Base-by-base conservation (phyloP, 805 yeast species). In the Sungouiella thailandica region DNA sequence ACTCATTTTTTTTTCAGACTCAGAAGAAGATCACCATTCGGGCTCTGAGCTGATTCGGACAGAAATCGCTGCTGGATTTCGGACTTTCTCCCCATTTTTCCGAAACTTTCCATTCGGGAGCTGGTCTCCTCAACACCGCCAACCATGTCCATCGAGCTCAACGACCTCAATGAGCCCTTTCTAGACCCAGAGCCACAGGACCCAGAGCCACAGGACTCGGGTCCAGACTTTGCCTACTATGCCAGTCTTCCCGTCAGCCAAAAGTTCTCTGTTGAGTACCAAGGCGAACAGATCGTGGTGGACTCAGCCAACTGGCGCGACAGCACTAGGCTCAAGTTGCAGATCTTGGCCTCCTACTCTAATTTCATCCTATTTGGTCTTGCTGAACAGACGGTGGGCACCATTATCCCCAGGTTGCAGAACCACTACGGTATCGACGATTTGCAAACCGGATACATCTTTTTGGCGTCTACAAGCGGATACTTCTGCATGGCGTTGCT, bases 381-480 rank as follows among this genome's bases (percentile, higher is more conserved):
- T 18, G 64, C 70, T 5, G 86, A 80, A 44, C 82, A 79, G 49
- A 63, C 81, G 0, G 52, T 77, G 12, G 86, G 86, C 0, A 68
- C 83, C 0, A 49, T 79, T 25, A 60, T 80, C 39, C 81, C 83
- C 2, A 57, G 67, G 24, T 41, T 78, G 11, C 69, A 75, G 34
- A 52, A 48, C 4, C 55, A 72, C 31, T 80, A 77, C 49, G 19
- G 57, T 2, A 62, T 78, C 5, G 58, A 70, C 40, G 74, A 80
- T 43, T 53, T 72, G 1, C 58, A 61, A 22, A 56, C 74, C 2
- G 70, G 82, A 3, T 47, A 66, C 23, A 49, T 80, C 3, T 80
- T 77, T 43, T 51, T 78, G 14, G 63, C 74, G 9, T 70, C 72
- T 17, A 70, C 76, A 15, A 14, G 64, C 1, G 86, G 87, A 0